A percentile compares a stretch with the other conserved stretches of the same genome.
phyloP scores from a whole-genome alignment of 768 basidiomycete genomes.

The Psilocybe cubensis region DNA sequence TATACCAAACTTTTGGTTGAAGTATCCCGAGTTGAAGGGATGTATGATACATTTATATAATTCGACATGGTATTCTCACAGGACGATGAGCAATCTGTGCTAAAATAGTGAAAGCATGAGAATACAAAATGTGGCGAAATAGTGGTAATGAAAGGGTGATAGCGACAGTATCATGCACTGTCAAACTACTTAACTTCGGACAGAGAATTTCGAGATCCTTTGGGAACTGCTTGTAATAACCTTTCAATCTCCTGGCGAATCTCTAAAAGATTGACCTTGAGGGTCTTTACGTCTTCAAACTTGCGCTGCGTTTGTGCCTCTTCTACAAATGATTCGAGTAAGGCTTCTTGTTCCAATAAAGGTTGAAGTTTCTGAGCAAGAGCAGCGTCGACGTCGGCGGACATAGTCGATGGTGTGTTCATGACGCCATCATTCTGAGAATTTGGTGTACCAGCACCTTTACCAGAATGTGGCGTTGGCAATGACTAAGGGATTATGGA shows the following conservation, averaged over 20 bases:
- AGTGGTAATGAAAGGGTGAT: not conserved
- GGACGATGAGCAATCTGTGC: not conserved
- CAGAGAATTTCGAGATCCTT: slow-evolving; percentile 4
- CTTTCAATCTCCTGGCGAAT: slow-evolving; percentile 84
- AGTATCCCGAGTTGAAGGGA: slow-evolving; percentile 3
- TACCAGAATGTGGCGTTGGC: slow-evolving; percentile 46
- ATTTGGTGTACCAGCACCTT: slow-evolving; percentile 13
- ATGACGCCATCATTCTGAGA: slow-evolving; percentile 19
- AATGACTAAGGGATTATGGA: slow-evolving; percentile 38
- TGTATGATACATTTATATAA: slow-evolving; percentile 1
- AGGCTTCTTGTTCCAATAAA: slow-evolving; percentile 90
- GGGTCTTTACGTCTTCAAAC: slow-evolving; percentile 91
- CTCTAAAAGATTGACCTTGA: slow-evolving; percentile 80
- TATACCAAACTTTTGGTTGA: not conserved
- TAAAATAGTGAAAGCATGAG: not conserved
- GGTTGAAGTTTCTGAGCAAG: slow-evolving; percentile 82
- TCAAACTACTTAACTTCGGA: not conserved
- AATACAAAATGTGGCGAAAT: not conserved
- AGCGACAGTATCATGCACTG: not conserved
- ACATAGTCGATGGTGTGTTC: slow-evolving; percentile 19
- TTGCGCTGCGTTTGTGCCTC: slow-evolving; percentile 91
- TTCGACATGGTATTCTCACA: not conserved
- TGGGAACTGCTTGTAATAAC: slow-evolving; percentile 41
- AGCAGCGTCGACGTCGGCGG: slow-evolving; percentile 65
- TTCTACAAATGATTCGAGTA: slow-evolving; percentile 87